phyloP scores from a whole-genome alignment of 805 yeast species.

The Saccharomycopsis vini region DNA sequence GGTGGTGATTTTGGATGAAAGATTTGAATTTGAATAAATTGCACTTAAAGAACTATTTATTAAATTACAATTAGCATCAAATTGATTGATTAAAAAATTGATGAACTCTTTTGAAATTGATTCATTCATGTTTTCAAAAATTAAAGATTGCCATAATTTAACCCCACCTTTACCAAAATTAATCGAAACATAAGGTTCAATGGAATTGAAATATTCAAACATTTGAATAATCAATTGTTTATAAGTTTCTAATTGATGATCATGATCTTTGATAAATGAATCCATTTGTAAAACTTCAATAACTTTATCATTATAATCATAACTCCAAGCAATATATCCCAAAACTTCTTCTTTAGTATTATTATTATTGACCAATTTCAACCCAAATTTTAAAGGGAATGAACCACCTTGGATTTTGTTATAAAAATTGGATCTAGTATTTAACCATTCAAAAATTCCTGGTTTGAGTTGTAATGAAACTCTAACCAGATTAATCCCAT shows the following conservation, averaged over 20 bases:
- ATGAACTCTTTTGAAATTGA: slow-evolving; percentile 21
- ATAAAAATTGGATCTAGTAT: slow-evolving; percentile 16
- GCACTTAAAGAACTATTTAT: slow-evolving; percentile 32
- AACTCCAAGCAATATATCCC: slow-evolving; percentile 34
- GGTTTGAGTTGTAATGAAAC: slow-evolving; percentile 30
- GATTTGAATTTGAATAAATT: too few relatives aligned
- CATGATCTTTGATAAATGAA: slow-evolving; percentile 6
- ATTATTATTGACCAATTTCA: slow-evolving; percentile 15
- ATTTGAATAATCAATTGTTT: too few relatives aligned
- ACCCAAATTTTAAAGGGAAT: slow-evolving; percentile 25
- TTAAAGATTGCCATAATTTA: slow-evolving; percentile 34
- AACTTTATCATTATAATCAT: slow-evolving; percentile 30
- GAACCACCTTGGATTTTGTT: slow-evolving; percentile 16
- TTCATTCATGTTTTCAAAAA: not conserved
- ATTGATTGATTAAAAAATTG: slow-evolving; percentile 17
- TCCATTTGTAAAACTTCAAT: slow-evolving; percentile 26
- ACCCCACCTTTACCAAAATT: too few relatives aligned
- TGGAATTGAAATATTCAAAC: too few relatives aligned
- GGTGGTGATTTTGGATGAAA: too few relatives aligned
- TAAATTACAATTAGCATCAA: slow-evolving; percentile 22
- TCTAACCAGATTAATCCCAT: slow-evolving; percentile 20
- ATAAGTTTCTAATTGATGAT: not conserved
- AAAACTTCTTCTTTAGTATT: slow-evolving; percentile 20
- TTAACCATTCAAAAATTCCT: slow-evolving; percentile 28
- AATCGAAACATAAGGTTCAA: too few relatives aligned